Conservation (phyloP, 169 alveolate genomes). For the Plasmodium relictum region DNA sequence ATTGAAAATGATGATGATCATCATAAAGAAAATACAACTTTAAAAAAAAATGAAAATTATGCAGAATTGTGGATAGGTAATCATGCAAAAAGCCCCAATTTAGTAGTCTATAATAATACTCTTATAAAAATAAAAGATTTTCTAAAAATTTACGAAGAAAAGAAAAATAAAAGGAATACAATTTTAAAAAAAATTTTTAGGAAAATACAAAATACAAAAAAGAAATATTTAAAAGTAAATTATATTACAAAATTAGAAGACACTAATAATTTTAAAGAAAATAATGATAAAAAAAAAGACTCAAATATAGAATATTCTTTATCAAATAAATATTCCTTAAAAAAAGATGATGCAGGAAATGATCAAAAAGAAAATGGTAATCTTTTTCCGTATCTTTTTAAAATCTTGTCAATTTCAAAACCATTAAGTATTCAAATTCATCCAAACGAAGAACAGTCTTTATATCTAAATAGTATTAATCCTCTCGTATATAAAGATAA, state of each 20-base stretch:
- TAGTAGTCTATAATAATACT: slow-evolving; percentile 56
- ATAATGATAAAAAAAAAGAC: slow-evolving; percentile 10
- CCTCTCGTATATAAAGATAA: slow-evolving; percentile 52
- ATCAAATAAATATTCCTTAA: slow-evolving; percentile 2
- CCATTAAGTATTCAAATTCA: slow-evolving; percentile 86
- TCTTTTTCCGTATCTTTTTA: slow-evolving; percentile 75
- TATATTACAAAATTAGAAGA: slow-evolving; percentile 21
- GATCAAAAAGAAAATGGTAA: not conserved
- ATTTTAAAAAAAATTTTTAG: slow-evolving; percentile 8
- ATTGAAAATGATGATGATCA: slow-evolving; percentile 4
- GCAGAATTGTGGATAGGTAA: slow-evolving; percentile 87
- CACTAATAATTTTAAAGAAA: not conserved
- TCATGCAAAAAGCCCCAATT: slow-evolving; percentile 82
- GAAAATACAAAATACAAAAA: slow-evolving; percentile 21
- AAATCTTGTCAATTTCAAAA: slow-evolving; percentile 82
- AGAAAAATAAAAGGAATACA: slow-evolving; percentile 30
- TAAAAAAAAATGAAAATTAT: slow-evolving; percentile 33
- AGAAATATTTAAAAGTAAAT: slow-evolving; percentile 5
- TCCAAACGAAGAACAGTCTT: slow-evolving; percentile 79
- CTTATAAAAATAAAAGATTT: slow-evolving; percentile 41
- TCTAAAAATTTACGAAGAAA: slow-evolving; percentile 32
- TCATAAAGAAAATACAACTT: not conserved
- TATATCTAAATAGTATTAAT: slow-evolving; percentile 45
- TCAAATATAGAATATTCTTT: slow-evolving; percentile 33
- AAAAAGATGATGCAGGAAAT: slow-evolving; percentile 18